Evolutionary conservation across 1,284 basidiomycete genomes (phyloP), one percentile per base, ranked within the genome.

Genomic region (Cutaneotrichosporon sp.): DNA sequence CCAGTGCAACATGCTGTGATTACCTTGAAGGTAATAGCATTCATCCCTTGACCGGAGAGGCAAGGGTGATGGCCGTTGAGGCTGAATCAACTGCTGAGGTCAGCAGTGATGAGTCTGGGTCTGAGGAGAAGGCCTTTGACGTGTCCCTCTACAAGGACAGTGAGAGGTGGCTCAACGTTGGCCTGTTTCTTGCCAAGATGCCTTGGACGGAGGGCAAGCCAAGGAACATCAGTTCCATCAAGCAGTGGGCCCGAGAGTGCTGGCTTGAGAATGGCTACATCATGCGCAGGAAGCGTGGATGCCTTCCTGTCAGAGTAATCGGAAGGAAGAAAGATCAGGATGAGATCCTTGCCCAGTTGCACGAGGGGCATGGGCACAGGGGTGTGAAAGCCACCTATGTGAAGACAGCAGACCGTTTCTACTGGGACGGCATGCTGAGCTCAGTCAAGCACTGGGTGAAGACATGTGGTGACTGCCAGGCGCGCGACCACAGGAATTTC

Each of bases 351-450:
- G 10, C 9, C 8, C 20, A 24, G 5, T 31, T 52, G 8, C 51
- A 52, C n/a, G 51, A 52, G 33, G 52, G 24, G 24, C 49, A 51
- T 51, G 49, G 49, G 27, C 49, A 51, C n/a, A 25, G 49, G 11
- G 49, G 49, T 51, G 27, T 31, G 18, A 36, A 16, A 14, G 52
- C 34, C 4, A 54, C 52, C 7, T 38, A 27, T 10, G 8, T 11
- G 52, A 38, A 36, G 52, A 18, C 20, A 20, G 4, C 34, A 9
- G 52, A 54, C 31, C 33, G 52, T 9, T 54, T 54, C 34, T 11
- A 38, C 34, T 54, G 52, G 34, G 22, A 25, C 31, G 33, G 38
- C 8, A 24, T 24, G n/a, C 11, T 14, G 9, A 36, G 22, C 25
- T 24, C 9, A 11, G 18, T 36, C 8, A 42, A 54, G 20, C 22